A percentile compares a stretch with the other conserved stretches of the same genome.
These are phyloP conservation scores for Pugionium dolabratum DNA, from an alignment of 345 rosid genomes.

Conservation along the genomic window DNA sequence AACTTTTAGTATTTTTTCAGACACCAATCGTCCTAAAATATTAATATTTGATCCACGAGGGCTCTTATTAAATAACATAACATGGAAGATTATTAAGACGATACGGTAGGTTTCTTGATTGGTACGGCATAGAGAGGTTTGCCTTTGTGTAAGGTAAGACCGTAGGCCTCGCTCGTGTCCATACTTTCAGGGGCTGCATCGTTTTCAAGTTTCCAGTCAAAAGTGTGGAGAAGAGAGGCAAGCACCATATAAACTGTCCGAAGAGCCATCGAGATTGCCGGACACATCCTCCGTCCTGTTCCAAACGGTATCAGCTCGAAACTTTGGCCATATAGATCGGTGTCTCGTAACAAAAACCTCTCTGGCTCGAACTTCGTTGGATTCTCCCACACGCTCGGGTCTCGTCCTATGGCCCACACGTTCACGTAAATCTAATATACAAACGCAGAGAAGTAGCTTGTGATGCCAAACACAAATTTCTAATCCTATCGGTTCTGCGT, in stretches of 20 bases:
- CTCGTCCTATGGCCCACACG: conserved; percentile 44
- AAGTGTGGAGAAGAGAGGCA: conserved; percentile 47
- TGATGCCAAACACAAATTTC: background rate
- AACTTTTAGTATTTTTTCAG: too few species aligned
- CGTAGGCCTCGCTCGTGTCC: conserved; percentile 45
- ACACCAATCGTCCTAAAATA: too few species aligned
- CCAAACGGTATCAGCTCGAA: conserved; percentile 40
- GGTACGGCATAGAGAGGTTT: conserved; percentile 36
- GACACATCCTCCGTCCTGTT: conserved; percentile 38
- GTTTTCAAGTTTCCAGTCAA: conserved; percentile 48
- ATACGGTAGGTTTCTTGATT: conserved; percentile 21
- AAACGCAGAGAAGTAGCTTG: background rate
- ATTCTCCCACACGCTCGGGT: conserved; percentile 41
- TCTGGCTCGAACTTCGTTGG: conserved; percentile 43
- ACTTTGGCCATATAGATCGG: conserved; percentile 30
- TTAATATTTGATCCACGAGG: background rate
- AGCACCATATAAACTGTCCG: conserved; percentile 46
- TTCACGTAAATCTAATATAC: conserved; percentile 39
- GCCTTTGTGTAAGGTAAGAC: conserved; percentile 38
- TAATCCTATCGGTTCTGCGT: background rate
- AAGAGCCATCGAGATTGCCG: conserved; percentile 41
- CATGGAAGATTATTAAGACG: background rate
- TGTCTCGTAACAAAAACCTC: conserved; percentile 27
- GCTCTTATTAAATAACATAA: background rate
- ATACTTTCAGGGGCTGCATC: conserved; percentile 38